Conservation (phyloP, 1,139 yeast genomes). For the Taiozyma sp. region DNA sequence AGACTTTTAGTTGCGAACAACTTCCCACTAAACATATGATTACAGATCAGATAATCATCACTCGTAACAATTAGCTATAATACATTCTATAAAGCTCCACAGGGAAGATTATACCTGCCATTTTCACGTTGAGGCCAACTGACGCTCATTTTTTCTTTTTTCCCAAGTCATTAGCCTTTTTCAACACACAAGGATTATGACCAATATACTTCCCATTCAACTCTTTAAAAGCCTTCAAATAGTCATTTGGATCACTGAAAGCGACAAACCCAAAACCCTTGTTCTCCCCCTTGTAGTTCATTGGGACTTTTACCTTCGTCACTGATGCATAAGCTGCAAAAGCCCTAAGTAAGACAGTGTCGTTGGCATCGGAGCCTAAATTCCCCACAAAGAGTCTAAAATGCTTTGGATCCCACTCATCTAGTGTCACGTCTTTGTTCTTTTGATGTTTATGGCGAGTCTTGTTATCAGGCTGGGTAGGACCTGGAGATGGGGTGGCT, state of each 20-base stretch:
- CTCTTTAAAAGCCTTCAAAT: slow-evolving; percentile 65
- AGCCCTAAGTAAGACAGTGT: slow-evolving; percentile 45
- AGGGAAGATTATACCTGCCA: not conserved
- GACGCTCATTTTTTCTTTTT: slow-evolving; percentile 3
- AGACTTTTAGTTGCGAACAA: not conserved
- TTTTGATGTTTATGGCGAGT: slow-evolving; percentile 12
- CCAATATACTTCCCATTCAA: slow-evolving; percentile 78
- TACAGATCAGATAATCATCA: not conserved
- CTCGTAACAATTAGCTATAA: not conserved
- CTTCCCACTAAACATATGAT: not conserved
- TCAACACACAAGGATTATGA: slow-evolving; percentile 65
- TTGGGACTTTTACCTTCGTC: slow-evolving; percentile 52
- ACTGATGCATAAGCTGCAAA: slow-evolving; percentile 48
- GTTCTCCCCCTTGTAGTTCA: slow-evolving; percentile 31
- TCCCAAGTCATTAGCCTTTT: slow-evolving; percentile 52
- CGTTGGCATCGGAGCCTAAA: slow-evolving; percentile 63
- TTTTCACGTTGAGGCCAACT: too few species aligned
- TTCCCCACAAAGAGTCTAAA: slow-evolving; percentile 75
- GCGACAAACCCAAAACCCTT: slow-evolving; percentile 75
- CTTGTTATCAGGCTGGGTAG: not conserved
- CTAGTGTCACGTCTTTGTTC: slow-evolving; percentile 45
- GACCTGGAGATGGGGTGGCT: not conserved
- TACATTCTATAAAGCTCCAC: not conserved
- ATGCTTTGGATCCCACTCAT: slow-evolving; percentile 64
- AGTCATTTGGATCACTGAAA: slow-evolving; percentile 57